phyloP scores from a whole-genome alignment of 2,329 filamentous ascomycete genomes.

The Fusarium austroafricanum region DNA sequence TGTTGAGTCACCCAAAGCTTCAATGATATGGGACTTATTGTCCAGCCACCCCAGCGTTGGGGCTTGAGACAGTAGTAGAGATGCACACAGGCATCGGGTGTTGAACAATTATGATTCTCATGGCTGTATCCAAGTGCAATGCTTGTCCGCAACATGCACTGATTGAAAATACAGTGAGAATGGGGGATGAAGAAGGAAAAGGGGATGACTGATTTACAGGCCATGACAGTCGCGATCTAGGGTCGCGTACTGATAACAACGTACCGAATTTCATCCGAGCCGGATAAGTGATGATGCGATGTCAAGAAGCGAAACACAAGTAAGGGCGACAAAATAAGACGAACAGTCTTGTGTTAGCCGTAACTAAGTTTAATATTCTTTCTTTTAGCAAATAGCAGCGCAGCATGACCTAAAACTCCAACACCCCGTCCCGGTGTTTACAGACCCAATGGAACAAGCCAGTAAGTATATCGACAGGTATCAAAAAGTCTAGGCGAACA shows the following conservation, averaged over 20 bases:
- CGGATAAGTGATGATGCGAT: constrained; percentile 44
- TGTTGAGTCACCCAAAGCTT: constrained; percentile 44
- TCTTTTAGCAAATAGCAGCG: constrained; percentile 40
- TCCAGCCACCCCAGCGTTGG: constrained; percentile 63
- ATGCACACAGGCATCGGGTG: constrained; percentile 39
- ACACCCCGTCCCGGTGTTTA: constrained; percentile 40
- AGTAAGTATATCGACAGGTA: constrained; percentile 44
- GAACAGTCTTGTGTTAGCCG: constrained; percentile 4
- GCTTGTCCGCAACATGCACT: constrained; percentile 39
- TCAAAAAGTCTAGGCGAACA: constrained; percentile 72
- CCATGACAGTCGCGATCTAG: constrained; percentile 12
- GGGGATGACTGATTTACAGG: constrained; percentile 27
- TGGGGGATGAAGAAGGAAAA: constrained; percentile 20
- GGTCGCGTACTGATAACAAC: constrained; percentile 36
- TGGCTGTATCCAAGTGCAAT: constrained; percentile 34
- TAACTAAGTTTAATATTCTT: constrained; percentile 15
- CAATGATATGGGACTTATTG: constrained; percentile 52
- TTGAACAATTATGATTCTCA: constrained; percentile 26
- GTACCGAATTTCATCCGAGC: constrained; percentile 43
- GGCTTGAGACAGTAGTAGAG: constrained; percentile 55
- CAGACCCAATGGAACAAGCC: constrained; percentile 41
- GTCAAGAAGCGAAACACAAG: constrained; percentile 10
- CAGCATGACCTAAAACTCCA: constrained; percentile 46
- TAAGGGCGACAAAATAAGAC: constrained; percentile 7
- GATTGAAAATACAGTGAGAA: constrained; percentile 29